Conservation (phyloP, 1,284 basidiomycete genomes). For the Puccinia triticina region DNA sequence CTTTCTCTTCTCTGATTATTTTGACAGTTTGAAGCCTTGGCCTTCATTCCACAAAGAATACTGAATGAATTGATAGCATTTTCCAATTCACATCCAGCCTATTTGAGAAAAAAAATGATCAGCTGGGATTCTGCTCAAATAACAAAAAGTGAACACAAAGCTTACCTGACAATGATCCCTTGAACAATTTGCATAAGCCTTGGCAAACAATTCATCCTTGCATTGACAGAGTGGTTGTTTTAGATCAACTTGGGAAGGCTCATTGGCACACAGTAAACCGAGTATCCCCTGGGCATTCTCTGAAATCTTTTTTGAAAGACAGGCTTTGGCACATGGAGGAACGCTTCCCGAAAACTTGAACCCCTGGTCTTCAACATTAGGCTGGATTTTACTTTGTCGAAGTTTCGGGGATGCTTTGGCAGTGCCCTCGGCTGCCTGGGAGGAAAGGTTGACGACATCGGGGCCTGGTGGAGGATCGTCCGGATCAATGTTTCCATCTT, state of each 20-base stretch:
- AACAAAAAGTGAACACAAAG: neutral
- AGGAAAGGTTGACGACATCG: neutral
- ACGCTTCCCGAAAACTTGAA: neutral
- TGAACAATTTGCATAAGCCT: neutral
- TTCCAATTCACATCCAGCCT: constrained; percentile 10
- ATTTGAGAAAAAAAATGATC: neutral
- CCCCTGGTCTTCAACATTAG: neutral
- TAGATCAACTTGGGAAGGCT: too few relatives aligned
- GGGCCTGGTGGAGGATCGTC: constrained; percentile 7
- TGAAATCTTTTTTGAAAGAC: constrained; percentile 24
- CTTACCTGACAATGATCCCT: constrained; percentile 20
- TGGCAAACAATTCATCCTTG: constrained; percentile 1
- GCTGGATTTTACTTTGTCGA: neutral
- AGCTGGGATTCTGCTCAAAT: neutral
- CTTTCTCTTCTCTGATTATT: neutral
- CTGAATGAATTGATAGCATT: neutral
- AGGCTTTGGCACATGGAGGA: neutral
- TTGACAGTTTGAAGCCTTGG: neutral
- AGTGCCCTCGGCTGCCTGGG: neutral
- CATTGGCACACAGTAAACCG: neutral
- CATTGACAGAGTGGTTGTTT: neutral
- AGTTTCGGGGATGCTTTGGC: neutral
- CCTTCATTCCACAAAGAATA: neutral
- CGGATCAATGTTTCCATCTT: constrained; percentile 28
- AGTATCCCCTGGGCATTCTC: neutral